Conservation (phyloP, 495 filamentous ascomycete genomes). For the Xylaria scruposa region DNA sequence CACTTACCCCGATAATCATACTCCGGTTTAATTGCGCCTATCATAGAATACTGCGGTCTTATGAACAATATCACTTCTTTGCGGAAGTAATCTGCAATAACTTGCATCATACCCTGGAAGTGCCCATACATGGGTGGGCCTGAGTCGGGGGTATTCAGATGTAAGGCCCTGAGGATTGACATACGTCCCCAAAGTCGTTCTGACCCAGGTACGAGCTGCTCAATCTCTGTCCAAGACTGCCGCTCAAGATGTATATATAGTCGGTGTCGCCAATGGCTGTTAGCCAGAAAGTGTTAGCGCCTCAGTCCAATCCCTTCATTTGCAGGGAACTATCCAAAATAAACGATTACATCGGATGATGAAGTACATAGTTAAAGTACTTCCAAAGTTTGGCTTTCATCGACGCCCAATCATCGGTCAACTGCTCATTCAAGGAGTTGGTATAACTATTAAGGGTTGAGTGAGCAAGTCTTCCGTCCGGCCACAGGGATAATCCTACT, state of each 20-base stretch:
- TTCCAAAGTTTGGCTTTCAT: background rate
- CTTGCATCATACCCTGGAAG: constrained; percentile 3
- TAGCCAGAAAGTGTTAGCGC: background rate
- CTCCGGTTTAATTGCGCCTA: background rate
- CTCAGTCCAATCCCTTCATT: background rate
- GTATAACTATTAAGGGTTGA: background rate
- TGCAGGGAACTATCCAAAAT: background rate
- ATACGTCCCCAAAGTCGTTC: background rate
- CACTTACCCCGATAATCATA: constrained; percentile 10
- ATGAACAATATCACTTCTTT: constrained; percentile 7
- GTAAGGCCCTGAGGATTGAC: constrained; percentile 4
- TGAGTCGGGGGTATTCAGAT: background rate
- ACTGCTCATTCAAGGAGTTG: background rate
- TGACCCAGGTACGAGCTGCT: background rate
- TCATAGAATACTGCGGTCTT: background rate
- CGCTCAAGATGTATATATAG: background rate
- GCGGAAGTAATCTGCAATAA: constrained; percentile 3
- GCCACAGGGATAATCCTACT: background rate
- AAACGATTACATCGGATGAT: background rate
- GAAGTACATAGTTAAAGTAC: constrained; percentile 8
- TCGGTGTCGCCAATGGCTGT: background rate
- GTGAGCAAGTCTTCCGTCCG: background rate
- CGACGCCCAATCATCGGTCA: background rate
- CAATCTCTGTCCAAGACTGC: background rate
- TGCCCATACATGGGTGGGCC: background rate